Evolutionary conservation across 345 rosid species (phyloP), one percentile per base, ranked within the genome.

Genomic region (Populus ilicifolia): DNA sequence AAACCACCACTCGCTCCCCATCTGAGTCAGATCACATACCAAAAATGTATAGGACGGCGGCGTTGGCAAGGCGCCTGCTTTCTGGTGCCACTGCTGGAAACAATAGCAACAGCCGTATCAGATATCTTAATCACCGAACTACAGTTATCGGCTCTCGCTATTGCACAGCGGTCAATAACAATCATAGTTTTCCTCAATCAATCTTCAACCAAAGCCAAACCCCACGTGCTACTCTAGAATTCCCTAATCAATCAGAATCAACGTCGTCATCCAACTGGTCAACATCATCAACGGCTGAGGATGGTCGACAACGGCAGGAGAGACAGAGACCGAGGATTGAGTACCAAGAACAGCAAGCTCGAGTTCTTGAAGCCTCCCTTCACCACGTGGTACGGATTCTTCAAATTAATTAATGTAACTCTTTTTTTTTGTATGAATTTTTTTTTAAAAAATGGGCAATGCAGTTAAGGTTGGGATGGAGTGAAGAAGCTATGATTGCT

Each of bases 401-500:
- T 54, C 23, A 17, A 21, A 33, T 66, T 63, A 25, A 2, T 23
- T 56, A 27, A 17, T n/a, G 13, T 5, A 9, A 27, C 16, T 23
- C 0, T 38, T 63, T n/a, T 69, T 46, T 5, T 74, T 36, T 73
- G 54, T 62, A 10, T 41, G 2, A 41, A 41, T 0, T 35, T 69
- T 48, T 17, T 13, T 10, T 27, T 27, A 27, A 2, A 48, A 56
- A 8, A 29, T 62, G 38, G 21, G 66, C 71, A 66, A 35, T 83
- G 79, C 80, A 94, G 97, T 71, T 83, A 69, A 85, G 84, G 61
- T 74, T 88, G 80, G 99, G 99, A 76, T 92, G 99, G 99, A 83
- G 86, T 44, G 96, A 93, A 76, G 94, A 88, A 66, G 94, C 97
- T 1, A 85, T 93, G 98, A 90, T 90, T 48, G 97, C 99, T 8